Percentiles rank a stretch among this genome's conserved stretches.
Conservation (phyloP, 2,329 filamentous ascomycete species). For the Berkeleyomyces rouxiae region DNA sequence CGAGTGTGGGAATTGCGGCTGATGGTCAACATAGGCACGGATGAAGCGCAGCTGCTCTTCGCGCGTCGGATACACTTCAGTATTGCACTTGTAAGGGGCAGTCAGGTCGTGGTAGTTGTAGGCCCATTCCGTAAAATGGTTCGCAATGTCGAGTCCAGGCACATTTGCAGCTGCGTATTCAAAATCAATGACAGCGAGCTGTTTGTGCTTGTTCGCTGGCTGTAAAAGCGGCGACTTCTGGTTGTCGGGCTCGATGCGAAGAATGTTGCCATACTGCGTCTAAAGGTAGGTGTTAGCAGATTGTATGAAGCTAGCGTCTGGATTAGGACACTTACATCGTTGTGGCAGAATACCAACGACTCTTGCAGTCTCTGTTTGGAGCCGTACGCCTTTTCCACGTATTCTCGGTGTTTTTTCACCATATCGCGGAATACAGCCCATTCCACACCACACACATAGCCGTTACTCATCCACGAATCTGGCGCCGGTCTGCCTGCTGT, state of each 20-base stretch:
- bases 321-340: constrained; percentile 52
- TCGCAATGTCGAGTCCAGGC: constrained; percentile 80
- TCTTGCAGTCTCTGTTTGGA: constrained; percentile 49
- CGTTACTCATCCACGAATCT: constrained; percentile 47
- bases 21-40: constrained; percentile 71
- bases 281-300: constrained; percentile 21
- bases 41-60: constrained; percentile 79
- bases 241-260: constrained; percentile 50
- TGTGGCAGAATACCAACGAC: constrained; percentile 84
- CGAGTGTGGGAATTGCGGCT: constrained; percentile 44
- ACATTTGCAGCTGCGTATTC: constrained; percentile 89
- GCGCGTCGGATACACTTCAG: constrained; percentile 52
- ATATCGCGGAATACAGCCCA: constrained; percentile 63
- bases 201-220: constrained; percentile 86
- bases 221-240: constrained; percentile 74
- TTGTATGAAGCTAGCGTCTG: background rate
- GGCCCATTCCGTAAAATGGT: constrained; percentile 96
- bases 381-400: constrained; percentile 58
- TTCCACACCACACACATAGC: constrained; percentile 66
- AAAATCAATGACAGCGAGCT: constrained; percentile 93
- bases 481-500: constrained; percentile 16
- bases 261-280: constrained; percentile 97
- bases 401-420: constrained; percentile 60
- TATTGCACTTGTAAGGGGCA: constrained; percentile 49
- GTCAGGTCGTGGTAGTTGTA: constrained; percentile 83